Evolutionary conservation across 257 asterid species (phyloP).

Genomic region (Petunia secreta): DNA sequence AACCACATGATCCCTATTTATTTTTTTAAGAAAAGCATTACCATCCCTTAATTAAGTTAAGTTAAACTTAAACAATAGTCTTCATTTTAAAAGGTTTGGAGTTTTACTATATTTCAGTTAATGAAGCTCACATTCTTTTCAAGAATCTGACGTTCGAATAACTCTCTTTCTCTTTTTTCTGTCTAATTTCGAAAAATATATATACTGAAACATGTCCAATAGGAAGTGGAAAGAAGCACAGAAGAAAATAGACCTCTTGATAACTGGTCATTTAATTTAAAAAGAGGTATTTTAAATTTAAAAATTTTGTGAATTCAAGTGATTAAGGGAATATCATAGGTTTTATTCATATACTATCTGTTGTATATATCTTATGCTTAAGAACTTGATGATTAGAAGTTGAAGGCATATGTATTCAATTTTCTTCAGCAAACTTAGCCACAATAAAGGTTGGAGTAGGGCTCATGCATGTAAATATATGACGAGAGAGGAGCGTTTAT

Average conservation of each 20-base stretch:
- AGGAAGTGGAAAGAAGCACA: neutral
- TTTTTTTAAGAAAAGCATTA: neutral
- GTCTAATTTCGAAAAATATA: neutral
- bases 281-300: neutral
- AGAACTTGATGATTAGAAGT: neutral
- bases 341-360: neutral
- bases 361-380: neutral
- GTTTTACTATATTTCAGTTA: neutral
- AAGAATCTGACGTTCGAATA: neutral
- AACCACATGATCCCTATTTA: neutral
- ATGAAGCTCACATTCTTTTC: neutral
- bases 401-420: neutral
- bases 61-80: neutral
- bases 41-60: neutral
- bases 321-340: neutral
- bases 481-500: too few relatives aligned
- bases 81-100: neutral
- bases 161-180: neutral
- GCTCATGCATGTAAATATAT: neutral
- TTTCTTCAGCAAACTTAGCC: neutral
- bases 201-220: neutral
- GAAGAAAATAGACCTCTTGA: neutral
- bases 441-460: neutral
- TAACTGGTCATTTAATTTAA: constrained; percentile 10
- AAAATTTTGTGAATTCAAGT: neutral